Evolutionary conservation across 352 stramenopile species (phyloP).

Genomic region (Pythium sp.): DNA sequence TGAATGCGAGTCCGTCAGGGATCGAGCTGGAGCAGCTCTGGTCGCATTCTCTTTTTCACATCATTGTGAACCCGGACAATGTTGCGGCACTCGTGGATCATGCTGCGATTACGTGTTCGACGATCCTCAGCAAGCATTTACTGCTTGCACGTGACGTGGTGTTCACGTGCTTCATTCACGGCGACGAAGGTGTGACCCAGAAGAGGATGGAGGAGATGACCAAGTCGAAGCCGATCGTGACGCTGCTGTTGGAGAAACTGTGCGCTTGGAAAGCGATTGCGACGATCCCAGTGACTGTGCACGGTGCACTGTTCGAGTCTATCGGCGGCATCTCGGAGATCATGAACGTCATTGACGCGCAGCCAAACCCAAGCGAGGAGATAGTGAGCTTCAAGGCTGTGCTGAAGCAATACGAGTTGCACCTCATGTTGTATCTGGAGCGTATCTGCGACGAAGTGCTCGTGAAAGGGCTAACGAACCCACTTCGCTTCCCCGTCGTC

Average conservation of each 20-base stretch:
- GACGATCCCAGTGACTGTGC: conserved; percentile 76
- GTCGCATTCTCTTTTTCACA: conserved; percentile 68
- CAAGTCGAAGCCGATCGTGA: conserved; percentile 56
- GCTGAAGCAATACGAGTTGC: conserved; percentile 48
- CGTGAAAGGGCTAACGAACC: conserved; percentile 67
- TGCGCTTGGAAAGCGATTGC: conserved; percentile 55
- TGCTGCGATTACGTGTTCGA: conserved; percentile 66
- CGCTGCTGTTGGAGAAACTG: conserved; percentile 54
- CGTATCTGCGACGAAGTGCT: conserved; percentile 72
- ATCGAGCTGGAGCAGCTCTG: conserved; percentile 46
- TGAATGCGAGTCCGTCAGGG: conserved; percentile 13
- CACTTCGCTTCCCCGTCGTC: conserved; percentile 76
- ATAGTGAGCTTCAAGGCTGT: conserved; percentile 32
- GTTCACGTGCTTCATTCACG: conserved; percentile 40
- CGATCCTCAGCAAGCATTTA: conserved; percentile 78
- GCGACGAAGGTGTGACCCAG: conserved; percentile 21
- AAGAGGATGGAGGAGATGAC: conserved; percentile 31
- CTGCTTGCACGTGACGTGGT: conserved; percentile 67
- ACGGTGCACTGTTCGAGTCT: conserved; percentile 79
- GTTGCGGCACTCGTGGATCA: conserved; percentile 69
- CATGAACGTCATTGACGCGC: conserved; percentile 43
- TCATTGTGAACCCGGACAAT: conserved; percentile 63
- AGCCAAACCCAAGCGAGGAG: conserved; percentile 23
- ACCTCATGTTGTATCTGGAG: conserved; percentile 56
- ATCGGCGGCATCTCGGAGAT: conserved; percentile 74